Evolutionary conservation across 345 rosid species (phyloP), one percentile per base, ranked within the genome.

Genomic region (Salix koriyanagi): DNA sequence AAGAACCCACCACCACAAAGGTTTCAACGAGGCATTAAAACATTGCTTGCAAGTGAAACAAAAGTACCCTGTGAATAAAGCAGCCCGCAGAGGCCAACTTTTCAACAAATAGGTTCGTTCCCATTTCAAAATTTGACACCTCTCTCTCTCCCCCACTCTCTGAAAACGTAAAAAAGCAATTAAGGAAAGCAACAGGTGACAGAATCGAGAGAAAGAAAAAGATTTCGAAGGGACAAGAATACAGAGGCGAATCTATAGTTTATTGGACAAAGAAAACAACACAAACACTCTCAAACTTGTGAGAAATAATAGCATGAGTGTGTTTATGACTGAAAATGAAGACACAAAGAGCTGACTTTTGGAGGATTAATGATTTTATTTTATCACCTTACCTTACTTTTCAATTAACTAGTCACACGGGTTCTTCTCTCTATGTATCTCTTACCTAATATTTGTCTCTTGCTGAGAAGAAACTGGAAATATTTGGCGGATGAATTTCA

Each of bases 271-370:
- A 52, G 42, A 26, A 32, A 4, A 23, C 28, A 39, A 1, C 11
- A 13, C 25, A 42, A 10, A 41, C 5, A n/a, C 62, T 3, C 62
- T n/a, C 25, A 56, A 23, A 56, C 12, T n/a, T 58, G 62, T 58
- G 28, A 58, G 62, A 58, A n/a, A 25, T 41, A 73, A 19, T 21
- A 9, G 39, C 19, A 23, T 44, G 37, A 34, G 44, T 41, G 44
- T 41, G 44, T 34, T 64, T 46, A 79, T 76, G 83, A 50, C 74
- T 83, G 79, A 79, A 83, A 82, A 50, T 52, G 79, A 78, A 69
- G 80, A 71, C 82, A 79, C 30, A 39, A 4, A 65, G 83, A 73
- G 90, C 90, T 87, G 91, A 89, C 88, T 52, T 86, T 89, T 82
- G 72, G 70, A 56, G 69, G 7, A 4, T 75, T 54, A 30, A 28